Evolutionary conservation across 2,329 filamentous ascomycete genomes (phyloP), one percentile per base, ranked within the genome.

Genomic region (Knoxdaviesia capensis): DNA sequence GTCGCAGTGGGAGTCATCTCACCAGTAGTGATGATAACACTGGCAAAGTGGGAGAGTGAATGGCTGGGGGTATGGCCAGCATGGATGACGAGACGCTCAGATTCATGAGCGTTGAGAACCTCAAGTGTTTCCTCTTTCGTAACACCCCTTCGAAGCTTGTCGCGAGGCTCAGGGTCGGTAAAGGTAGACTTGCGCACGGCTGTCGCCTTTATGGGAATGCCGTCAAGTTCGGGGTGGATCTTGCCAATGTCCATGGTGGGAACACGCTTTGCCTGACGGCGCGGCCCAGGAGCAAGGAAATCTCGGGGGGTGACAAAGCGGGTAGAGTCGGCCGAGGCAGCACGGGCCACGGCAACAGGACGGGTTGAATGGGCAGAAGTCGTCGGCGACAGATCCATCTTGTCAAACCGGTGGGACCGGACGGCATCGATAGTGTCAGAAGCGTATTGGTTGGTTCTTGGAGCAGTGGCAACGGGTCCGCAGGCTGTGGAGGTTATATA

Each of bases 1-100:
- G 38, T 42, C 38, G 39, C 43, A 34, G 30, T 49, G 38, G 45
- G 47, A 44, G 63, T 65, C 30, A 46, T 50, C 7, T 47, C 52
- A 7, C 48, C 43, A 7, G 52, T 46, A 8, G 54, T 52, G 42
- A 48, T 50, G 30, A 51, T 46, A 7, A 55, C 59, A 2, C 64
- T 65, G 8, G 61, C 60, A 10, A 72, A 54, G 2, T 65, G 54
- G 5, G 71, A 72, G 7, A 74, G 56, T 1, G 70, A 73, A 51
- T 75, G 71, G 41, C 65, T 75, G 6, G 73, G 73, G 2, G 73
- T 77, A 53, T 77, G 73, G 1, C 73, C 73, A 20, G 73, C 73
- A 52, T 77, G 67, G 64, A 77, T 70, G 0, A 64, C 74, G 36
- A 75, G 63, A 38, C 73, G 62, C 40, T 58, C 60, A 37, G 61